These are phyloP conservation scores for Syzygium aqueum DNA, from an alignment of 345 rosid genomes.

Conservation along the genomic window DNA sequence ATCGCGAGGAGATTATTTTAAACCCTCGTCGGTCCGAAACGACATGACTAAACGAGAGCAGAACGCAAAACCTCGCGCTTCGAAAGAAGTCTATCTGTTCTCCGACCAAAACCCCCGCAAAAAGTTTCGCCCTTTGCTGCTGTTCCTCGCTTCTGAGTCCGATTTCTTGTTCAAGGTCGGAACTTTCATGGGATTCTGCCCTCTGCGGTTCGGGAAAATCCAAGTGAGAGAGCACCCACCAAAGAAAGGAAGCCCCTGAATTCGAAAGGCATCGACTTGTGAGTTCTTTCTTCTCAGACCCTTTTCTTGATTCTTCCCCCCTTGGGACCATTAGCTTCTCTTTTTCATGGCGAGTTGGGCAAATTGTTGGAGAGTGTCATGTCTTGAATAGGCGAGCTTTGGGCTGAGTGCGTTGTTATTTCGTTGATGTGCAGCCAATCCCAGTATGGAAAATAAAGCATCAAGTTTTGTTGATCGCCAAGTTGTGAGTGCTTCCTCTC, in stretches of 20 bases:
- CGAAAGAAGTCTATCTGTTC: not conserved
- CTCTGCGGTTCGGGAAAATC: not conserved
- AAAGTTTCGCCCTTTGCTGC: not conserved
- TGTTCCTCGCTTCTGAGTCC: not conserved
- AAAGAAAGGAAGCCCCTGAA: not conserved
- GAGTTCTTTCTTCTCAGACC: not conserved
- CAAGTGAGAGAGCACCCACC: not conserved
- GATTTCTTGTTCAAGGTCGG: not conserved
- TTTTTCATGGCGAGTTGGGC: not conserved
- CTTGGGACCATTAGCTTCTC: not conserved
- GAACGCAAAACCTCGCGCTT: not conserved
- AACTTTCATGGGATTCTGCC: not conserved
- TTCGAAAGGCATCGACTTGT: not conserved
- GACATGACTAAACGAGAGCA: not conserved
- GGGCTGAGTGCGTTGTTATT: not conserved
- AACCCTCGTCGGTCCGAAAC: not conserved
- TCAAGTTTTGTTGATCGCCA: constrained; percentile 34
- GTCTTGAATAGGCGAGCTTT: not conserved
- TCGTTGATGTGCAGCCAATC: not conserved
- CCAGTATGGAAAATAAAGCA: constrained; percentile 29
- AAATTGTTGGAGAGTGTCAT: not conserved
- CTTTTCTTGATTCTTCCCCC: not conserved
- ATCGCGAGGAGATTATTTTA: not conserved
- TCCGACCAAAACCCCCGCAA: not conserved
- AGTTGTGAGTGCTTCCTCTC: constrained; percentile 28